These are phyloP conservation scores for Pseudozyma hubeiensis DNA, from an alignment of 1,284 basidiomycete species.

Conservation along the genomic window DNA sequence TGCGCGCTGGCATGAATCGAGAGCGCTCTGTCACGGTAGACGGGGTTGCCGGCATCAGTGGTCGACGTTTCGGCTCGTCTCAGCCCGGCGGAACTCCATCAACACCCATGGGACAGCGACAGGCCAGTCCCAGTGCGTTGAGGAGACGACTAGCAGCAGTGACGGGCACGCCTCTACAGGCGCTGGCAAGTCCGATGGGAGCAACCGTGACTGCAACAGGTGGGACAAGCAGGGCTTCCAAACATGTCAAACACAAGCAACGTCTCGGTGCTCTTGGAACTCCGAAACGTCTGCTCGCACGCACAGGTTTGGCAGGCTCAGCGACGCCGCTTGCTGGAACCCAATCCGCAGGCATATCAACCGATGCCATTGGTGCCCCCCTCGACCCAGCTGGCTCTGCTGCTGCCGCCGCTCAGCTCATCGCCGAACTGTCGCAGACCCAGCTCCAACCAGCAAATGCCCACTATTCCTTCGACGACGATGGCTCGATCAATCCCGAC, in stretches of 20 bases:
- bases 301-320: conserved; percentile 14
- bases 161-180: conserved; percentile 36
- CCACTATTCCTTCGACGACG: conserved; percentile 42
- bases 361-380: conserved; percentile 5
- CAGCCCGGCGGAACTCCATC: conserved; percentile 42
- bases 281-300: conserved; percentile 36
- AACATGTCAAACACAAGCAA: conserved; percentile 37
- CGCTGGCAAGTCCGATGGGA: conserved; percentile 35
- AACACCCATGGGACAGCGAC: conserved; percentile 32
- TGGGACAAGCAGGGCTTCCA: conserved; percentile 25
- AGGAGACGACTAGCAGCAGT: conserved; percentile 43
- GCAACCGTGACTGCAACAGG: conserved; percentile 1
- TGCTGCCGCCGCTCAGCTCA: conserved; percentile 32
- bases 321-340: conserved; percentile 20
- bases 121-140: conserved; percentile 42
- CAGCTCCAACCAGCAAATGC: conserved; percentile 23
- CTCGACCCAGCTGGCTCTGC: conserved; percentile 7
- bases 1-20: conserved; percentile 16
- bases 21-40: conserved; percentile 38
- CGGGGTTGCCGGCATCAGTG: background rate
- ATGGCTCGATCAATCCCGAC: conserved; percentile 55
- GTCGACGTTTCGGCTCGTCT: conserved; percentile 33
- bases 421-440: conserved; percentile 27
- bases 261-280: conserved; percentile 45
- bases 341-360: background rate